Base-by-base conservation (phyloP, 2,329 filamentous ascomycete species). In the Fusarium praegraminearum region DNA sequence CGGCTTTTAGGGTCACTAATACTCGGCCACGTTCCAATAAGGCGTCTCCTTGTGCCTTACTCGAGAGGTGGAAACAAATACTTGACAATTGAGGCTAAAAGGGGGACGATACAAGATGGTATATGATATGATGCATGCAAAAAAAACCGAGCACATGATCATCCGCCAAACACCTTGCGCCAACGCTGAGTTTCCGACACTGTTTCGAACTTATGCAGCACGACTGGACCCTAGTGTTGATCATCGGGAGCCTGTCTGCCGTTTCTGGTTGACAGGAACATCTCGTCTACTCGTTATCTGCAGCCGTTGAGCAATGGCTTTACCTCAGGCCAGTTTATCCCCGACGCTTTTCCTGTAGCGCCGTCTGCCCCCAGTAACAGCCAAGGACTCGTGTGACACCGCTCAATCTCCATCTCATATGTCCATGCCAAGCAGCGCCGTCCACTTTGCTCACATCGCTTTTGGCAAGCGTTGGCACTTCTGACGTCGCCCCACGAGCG, bases 401-500 rank as follows among this genome's bases (percentile, higher is more conserved):
- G 72, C 67, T 77, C 73, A 24, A 67, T 76, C 30, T 69, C 71
- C 51, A 78, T 76, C 35, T 86, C 81, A 77, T 82, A 87, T 28
- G 81, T 82, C 85, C 85, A 87, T 26, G 85, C 84, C 56, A 87
- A 75, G 64, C 85, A 87, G 62, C 75, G 74, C 30, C 70, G 73
- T n/a, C 75, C 70, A 38, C 78, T 76, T 33, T 76, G 70, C 26
- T 78, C 72, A 76, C 85, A 87, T 40, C 81, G 78, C 18, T 75
- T 73, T 62, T 81, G 69, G 69, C 85, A 87, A 36, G 78, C 78
- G 32, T 83, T 80, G 9, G 81, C 78, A 46, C 77, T 80, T 36
- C 73, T 71, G 13, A 84, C 76, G 38, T 78, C 74, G 15, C 74
- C 71, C 65, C 80, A 78, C 22, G 78, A 80, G 57, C 76, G 81